phyloP scores from a whole-genome alignment of 495 filamentous ascomycete genomes.

The Aspergillus incahuasiensis region DNA sequence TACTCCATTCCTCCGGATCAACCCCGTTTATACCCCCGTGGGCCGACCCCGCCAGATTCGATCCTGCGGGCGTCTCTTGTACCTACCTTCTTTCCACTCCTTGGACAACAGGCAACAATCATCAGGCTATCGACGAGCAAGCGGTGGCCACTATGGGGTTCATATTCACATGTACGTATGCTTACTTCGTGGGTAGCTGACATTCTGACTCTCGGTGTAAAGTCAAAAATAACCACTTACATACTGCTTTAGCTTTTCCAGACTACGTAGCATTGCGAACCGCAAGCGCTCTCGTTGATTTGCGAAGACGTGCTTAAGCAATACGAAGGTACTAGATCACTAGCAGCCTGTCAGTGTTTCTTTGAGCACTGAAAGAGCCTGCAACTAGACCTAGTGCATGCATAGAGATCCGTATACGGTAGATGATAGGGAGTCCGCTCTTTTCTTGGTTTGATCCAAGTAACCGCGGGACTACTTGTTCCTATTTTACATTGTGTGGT shows the following conservation, averaged over 20 bases:
- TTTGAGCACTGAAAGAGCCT: neutral
- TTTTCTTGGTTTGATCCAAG: neutral
- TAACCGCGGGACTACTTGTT: neutral
- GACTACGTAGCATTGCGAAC: no score
- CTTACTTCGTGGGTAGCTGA: neutral
- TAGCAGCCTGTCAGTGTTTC: neutral
- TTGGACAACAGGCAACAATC: neutral
- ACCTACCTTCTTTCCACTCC: neutral
- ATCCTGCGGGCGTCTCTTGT: neutral
- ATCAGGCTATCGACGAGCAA: neutral
- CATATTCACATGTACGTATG: conserved; percentile 1
- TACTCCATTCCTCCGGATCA: neutral
- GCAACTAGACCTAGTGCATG: neutral
- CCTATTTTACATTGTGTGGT: neutral
- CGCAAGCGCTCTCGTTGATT: neutral
- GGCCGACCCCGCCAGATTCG: neutral
- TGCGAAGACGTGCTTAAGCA: neutral
- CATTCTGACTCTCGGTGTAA: neutral
- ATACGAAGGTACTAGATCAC: no score
- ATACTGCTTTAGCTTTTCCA: neutral
- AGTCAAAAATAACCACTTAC: neutral
- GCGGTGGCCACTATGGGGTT: neutral
- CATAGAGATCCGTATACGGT: conserved; percentile 7
- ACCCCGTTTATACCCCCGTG: neutral
- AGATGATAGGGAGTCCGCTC: neutral